Evolutionary conservation across 2,329 filamentous ascomycete genomes (phyloP).

Genomic region (Xylaria sp.): DNA sequence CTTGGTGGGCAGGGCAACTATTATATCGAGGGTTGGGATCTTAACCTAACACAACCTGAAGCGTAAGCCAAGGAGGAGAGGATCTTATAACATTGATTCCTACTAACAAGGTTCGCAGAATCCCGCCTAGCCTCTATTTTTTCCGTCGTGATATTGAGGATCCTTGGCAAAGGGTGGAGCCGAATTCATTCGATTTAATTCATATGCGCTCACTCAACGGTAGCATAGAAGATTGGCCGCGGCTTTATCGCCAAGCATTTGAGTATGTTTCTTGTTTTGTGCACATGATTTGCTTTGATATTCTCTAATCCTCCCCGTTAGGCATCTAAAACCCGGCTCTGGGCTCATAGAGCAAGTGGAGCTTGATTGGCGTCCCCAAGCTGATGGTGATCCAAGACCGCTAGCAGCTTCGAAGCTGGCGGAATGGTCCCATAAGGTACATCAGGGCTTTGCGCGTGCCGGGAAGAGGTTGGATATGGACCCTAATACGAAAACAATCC

Average conservation of each 20-base stretch:
- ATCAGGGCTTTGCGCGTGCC: constrained; percentile 73
- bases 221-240: constrained; percentile 79
- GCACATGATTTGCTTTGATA: neutral
- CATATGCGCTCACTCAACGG: constrained; percentile 84
- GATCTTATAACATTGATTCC: neutral
- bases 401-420: constrained; percentile 63
- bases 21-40: constrained; percentile 53
- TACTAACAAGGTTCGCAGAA: constrained; percentile 60
- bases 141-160: constrained; percentile 81
- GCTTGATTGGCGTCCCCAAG: constrained; percentile 82
- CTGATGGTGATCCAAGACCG: constrained; percentile 65
- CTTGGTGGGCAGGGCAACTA: constrained; percentile 38
- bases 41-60: constrained; percentile 53
- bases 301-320: constrained; percentile 50
- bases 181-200: constrained; percentile 79
- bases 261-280: constrained; percentile 58
- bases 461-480: constrained; percentile 73
- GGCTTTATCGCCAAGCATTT: constrained; percentile 77
- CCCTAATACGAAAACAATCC: constrained; percentile 64
- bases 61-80: constrained; percentile 44
- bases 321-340: constrained; percentile 78
- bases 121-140: constrained; percentile 76
- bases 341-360: constrained; percentile 90
- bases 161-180: constrained; percentile 68
- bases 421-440: constrained; percentile 76